A percentile compares a stretch with the other conserved stretches of the same genome.
Evolutionary conservation across 1,284 basidiomycete genomes (phyloP).

Genomic region (Mixia osmundae): DNA sequence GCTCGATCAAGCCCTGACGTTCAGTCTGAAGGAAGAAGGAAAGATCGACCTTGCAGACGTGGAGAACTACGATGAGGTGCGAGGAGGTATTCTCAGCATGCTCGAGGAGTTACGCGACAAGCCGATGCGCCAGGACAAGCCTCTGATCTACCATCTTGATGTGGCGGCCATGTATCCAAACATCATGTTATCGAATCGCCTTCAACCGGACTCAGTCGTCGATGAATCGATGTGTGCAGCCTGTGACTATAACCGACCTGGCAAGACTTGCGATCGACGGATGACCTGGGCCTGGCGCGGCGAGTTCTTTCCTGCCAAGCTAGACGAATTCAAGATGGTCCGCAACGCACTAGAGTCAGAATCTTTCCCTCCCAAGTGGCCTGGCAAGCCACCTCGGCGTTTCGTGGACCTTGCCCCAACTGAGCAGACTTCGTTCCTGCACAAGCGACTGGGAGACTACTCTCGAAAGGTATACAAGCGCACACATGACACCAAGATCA

Average conservation of each 20-base stretch:
- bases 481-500: conserved; percentile 94
- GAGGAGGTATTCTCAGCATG: conserved; percentile 45
- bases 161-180: conserved; percentile 99
- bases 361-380: conserved; percentile 57
- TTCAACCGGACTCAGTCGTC: conserved; percentile 95
- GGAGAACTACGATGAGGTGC: conserved; percentile 90
- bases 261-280: conserved; percentile 79
- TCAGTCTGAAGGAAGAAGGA: conserved; percentile 74
- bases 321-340: conserved; percentile 99
- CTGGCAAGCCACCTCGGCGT: conserved; percentile 46
- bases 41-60: conserved; percentile 56
- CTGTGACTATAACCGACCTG: conserved; percentile 93
- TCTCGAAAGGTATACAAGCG: conserved; percentile 97
- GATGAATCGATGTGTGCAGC: conserved; percentile 92
- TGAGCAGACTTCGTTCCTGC: conserved; percentile 75
- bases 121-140: conserved; percentile 66
- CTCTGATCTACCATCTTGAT: conserved; percentile 95
- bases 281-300: conserved; percentile 98
- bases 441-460: conserved; percentile 95
- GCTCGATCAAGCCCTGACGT: conserved; percentile 70
- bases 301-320: conserved; percentile 90
- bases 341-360: conserved; percentile 90
- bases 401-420: conserved; percentile 65
- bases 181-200: conserved; percentile 98
- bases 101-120: conserved; percentile 81